Base-by-base conservation (phyloP, 2,329 filamentous ascomycete genomes). In the Clonostachys byssicola region DNA sequence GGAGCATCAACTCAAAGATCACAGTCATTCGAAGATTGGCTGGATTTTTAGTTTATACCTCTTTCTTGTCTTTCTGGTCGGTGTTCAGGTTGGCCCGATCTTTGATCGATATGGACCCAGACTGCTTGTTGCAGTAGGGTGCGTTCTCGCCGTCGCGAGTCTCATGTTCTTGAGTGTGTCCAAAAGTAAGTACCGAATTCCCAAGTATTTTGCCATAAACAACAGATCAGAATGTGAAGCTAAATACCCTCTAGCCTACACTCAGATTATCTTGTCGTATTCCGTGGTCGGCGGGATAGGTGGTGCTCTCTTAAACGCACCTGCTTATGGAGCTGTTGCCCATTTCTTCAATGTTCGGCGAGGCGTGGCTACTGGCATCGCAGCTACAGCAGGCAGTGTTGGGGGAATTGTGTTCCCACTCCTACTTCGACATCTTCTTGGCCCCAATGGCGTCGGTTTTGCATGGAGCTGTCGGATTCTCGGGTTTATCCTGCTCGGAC, bases 111-210 rank as follows among this genome's bases (percentile, higher is more conserved):
- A 75, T 38, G 75, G 73, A 0, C 70, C 74, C 1, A 61, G 64
- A 7, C 49, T 65, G 30, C 59, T 77, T 14, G 58, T 67, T 1
- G 54, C 69, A 5, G 48, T 62, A 6, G 73, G 71, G 5, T 63
- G 63, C 0, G 50, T 61, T 3, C 53, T 61, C 1, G 71, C 66
- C 42, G 56, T 73, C 2, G 52, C 60, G 0, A 74, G 75, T 33
- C 70, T 83, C 44, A 3, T 67, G 66, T 36, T 70, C 74, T 44
- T 62, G 77, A 10, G 52, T 77, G 4, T 61, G 77, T 34, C 74
- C 69, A 0, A 60, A 76, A 55, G 72, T 63, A 44, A 73, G 78
- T 53, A 78, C 81, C 52, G 75, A 77, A 34, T 77, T 78, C 34
- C 66, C 82, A 39, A 81, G 81, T 60, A 83, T 77, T 62, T 67